phyloP scores from a whole-genome alignment of 306 rosid genomes.

The Trifolium dubium region DNA sequence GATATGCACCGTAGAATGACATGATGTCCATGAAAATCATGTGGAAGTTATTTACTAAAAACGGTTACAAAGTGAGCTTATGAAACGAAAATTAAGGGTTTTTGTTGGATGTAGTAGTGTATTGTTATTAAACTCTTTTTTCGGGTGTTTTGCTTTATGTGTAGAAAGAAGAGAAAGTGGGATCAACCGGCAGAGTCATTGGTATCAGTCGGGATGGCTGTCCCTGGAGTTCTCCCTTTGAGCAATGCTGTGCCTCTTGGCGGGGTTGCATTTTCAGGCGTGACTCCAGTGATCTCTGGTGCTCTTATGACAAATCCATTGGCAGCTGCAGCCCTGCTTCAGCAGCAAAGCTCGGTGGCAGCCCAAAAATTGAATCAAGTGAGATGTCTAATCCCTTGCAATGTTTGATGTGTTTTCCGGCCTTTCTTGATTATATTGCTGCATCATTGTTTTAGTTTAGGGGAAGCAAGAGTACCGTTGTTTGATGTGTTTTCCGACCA shows the following conservation, averaged over 20 bases:
- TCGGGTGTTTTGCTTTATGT: constrained; percentile 3
- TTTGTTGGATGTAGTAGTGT: no score
- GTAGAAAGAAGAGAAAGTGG: constrained; percentile 95
- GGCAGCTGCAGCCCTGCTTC: constrained; percentile 49
- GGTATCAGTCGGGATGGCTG: constrained; percentile 56
- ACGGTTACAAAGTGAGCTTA: no score
- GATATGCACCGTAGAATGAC: no score
- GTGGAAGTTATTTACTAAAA: no score
- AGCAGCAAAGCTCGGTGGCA: constrained; percentile 47
- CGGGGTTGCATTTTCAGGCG: constrained; percentile 49
- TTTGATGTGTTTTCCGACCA: no score
- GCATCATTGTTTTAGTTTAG: not conserved
- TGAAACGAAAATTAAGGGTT: no score
- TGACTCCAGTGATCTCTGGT: constrained; percentile 37
- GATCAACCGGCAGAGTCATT: constrained; percentile 90
- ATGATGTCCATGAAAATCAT: no score
- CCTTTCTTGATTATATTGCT: constrained; percentile 16
- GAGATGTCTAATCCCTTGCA: constrained; percentile 41
- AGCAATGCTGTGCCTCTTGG: constrained; percentile 48
- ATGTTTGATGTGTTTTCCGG: constrained; percentile 26
- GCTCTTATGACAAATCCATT: constrained; percentile 48
- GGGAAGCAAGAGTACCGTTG: not conserved
- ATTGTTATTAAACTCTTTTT: not conserved
- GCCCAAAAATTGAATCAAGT: constrained; percentile 62
- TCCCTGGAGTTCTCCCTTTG: constrained; percentile 60